Evolutionary conservation across 2,329 filamentous ascomycete genomes (phyloP), one percentile per base, ranked within the genome.

Genomic region (Ophiognomonia clavigignenti-juglandacearum): DNA sequence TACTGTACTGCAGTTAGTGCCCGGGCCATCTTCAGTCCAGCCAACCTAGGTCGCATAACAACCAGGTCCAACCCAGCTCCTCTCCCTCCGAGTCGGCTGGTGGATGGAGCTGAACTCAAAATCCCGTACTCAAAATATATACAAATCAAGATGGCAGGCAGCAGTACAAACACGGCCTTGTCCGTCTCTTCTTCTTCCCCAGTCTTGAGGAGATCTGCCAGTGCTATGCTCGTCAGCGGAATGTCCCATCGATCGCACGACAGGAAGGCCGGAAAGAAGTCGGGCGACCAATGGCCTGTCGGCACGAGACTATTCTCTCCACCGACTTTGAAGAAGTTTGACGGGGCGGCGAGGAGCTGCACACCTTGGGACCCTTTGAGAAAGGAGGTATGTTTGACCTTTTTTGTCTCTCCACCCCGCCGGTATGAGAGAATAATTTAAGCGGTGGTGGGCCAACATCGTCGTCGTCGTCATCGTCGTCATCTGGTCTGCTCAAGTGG

Each of bases 291-390:
- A 38, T 56, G 61, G 29, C 64, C 63, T 11, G 19, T 14, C 16
- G 41, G 41, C 37, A 57, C 51, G 14, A 54, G 51, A n/a, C 50
- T 53, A 8, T 45, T 58, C 3, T 51, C 48, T n/a, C 59, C 53
- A 26, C 47, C 55, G 2, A 59, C 56, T n/a, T 58, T 77, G n/a
- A 69, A 67, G 60, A 67, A 71, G 52, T 78, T 74, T 72, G 73
- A 78, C 52, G 75, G 75, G 43, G 67, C 66, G 24, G 67, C 71
- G 14, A 68, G 66, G 52, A 65, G 67, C 1, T 69, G 61, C 44
- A 56, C 59, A 13, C 56, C 64, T 14, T 79, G 75, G 75, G 69
- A 78, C 45, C 65, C 62, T 27, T 55, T 77, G 34, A 66, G 66
- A 56, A 68, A 68, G 59, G 75, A n/a, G n/a, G n/a, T n/a, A n/a